Base-by-base conservation (phyloP, 2,329 filamentous ascomycete genomes). In the Parastagonospora avenae region DNA sequence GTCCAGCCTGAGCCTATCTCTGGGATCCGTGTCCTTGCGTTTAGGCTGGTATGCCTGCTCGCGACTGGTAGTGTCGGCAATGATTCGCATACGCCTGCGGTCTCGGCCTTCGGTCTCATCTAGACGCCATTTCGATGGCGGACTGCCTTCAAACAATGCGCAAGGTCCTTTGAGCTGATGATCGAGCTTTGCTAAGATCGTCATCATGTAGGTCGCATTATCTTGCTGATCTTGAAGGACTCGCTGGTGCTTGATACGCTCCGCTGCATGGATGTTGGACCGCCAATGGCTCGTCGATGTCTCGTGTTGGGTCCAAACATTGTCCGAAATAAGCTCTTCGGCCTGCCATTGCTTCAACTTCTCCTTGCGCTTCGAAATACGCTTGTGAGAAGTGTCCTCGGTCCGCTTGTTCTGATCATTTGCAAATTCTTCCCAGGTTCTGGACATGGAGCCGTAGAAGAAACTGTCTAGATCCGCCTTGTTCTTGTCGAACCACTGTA, bases 71-170 rank as follows among this genome's bases (percentile, higher is more conserved):
- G 85, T 84, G 68, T 97, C 92, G 1, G 92, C 90, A 1, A 97
- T 81, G 43, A 96, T 84, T 27, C 94, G 86, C 63, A 96, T 81
- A 12, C 95, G 86, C 91, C 97, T 97, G 14, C 95, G 87, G 71
- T 97, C 96, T 9, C 92, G 87, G 9, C 94, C 93, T 76, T 99
- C 94, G 0, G 94, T 97, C 64, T 95, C 88, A 68, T 99, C 94
- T 11, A 99, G 83, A 64, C 93, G 92, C 93, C 93, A 99, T 71
- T 89, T 95, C 0, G 80, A 79, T 1, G 82, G 72, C 2, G 80
- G 78, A 0, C 82, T 78, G 32, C 88, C 84, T 44, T 88, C 86
- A 52, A 96, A 89, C 1, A 97, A 81, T 1, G 90, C 92, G 24
- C 91, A 91, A 1, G 92, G 90, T 15, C 92, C 85, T 56, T 83